A percentile compares a stretch with the other conserved stretches of the same genome.
Conservation (phyloP, 345 rosid genomes). For the Eucalyptus guilfoylei region DNA sequence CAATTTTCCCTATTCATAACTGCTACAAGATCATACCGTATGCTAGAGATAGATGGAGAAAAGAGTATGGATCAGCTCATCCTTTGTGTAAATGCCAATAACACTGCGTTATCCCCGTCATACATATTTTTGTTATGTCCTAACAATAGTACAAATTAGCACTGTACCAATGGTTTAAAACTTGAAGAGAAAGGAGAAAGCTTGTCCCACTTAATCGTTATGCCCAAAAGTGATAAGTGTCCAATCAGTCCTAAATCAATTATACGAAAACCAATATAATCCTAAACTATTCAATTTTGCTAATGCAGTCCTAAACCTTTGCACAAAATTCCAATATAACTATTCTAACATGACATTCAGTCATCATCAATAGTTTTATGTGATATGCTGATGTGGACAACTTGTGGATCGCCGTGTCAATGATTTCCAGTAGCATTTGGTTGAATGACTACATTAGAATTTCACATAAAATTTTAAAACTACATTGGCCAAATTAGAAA, state of each 20-base stretch:
- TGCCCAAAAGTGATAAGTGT: background rate
- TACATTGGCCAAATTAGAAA: background rate
- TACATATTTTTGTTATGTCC: background rate
- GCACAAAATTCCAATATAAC: background rate
- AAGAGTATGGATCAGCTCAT: background rate
- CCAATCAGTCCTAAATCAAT: background rate
- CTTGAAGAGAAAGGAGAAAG: background rate
- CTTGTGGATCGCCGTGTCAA: background rate
- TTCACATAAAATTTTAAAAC: background rate
- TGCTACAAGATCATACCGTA: background rate
- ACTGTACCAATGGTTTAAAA: background rate
- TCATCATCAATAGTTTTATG: background rate
- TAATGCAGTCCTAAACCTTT: background rate
- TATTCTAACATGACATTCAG: background rate
- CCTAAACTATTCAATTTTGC: background rate
- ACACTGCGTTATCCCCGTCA: background rate
- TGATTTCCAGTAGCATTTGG: background rate
- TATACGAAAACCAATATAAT: background rate
- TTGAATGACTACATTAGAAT: background rate
- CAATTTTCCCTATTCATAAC: background rate
- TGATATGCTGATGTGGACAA: background rate
- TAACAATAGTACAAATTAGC: background rate
- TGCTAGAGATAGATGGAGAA: background rate
- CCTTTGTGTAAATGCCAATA: background rate
- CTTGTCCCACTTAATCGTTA: background rate